These are phyloP conservation scores for Zygosaccharomyces pseudobailii DNA, from an alignment of 1,139 yeast genomes.

Conservation along the genomic window DNA sequence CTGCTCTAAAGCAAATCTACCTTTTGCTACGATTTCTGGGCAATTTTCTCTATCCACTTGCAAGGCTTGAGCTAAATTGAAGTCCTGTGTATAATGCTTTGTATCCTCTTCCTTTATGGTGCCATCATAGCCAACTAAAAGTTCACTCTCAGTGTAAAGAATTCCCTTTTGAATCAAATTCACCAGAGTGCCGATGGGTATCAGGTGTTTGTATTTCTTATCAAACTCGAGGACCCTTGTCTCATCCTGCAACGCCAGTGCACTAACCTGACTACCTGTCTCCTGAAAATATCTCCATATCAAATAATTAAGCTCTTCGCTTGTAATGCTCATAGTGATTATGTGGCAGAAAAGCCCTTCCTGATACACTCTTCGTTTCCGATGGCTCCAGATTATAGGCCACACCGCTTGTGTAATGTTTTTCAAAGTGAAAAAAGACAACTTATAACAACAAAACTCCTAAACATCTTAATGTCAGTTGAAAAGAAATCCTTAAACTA, in stretches of 20 bases:
- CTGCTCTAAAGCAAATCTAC: conserved; percentile 31
- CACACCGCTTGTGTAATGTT: background rate
- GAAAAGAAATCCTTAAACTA: background rate
- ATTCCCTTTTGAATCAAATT: conserved; percentile 82
- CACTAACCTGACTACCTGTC: conserved; percentile 71
- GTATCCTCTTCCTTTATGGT: conserved; percentile 24
- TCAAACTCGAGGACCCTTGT: conserved; percentile 61
- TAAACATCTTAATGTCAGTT: background rate
- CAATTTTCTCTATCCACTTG: conserved; percentile 32
- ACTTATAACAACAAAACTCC: background rate
- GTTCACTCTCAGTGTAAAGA: conserved; percentile 56
- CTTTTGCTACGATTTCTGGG: conserved; percentile 31
- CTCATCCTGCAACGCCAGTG: conserved; percentile 78
- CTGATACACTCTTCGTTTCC: background rate
- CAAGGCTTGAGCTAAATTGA: conserved; percentile 40
- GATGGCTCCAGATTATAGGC: background rate
- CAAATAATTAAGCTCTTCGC: conserved; percentile 82
- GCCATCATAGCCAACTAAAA: conserved; percentile 39
- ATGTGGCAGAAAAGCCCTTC: background rate
- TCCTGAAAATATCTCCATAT: conserved; percentile 94
- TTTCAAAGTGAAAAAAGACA: background rate
- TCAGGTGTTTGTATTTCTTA: conserved; percentile 41
- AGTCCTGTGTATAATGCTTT: conserved; percentile 28
- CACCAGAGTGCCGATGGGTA: conserved; percentile 73
- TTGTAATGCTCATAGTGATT: conserved; percentile 69